Evolutionary conservation across 2,329 filamentous ascomycete genomes (phyloP).

Genomic region (Teratosphaeria pseudoeucalypti): DNA sequence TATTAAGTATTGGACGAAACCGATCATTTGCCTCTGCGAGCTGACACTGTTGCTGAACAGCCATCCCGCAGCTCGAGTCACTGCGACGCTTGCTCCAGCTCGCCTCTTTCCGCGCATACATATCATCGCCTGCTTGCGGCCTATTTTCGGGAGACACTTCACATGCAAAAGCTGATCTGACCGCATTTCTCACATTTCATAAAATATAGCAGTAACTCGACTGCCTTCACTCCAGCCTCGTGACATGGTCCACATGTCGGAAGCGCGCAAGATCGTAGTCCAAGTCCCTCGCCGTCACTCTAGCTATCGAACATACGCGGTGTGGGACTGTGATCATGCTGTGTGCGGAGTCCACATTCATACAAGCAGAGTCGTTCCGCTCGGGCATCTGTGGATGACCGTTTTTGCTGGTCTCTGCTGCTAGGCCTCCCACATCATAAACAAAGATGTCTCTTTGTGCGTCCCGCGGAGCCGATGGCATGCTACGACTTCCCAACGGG

Average conservation of each 20-base stretch:
- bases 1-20: not conserved
- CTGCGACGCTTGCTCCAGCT: not conserved
- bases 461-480: not conserved
- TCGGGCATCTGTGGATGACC: not conserved
- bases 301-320: not conserved
- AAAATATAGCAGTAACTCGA: not conserved
- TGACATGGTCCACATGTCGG: not conserved
- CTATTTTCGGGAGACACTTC: not conserved
- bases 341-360: not conserved
- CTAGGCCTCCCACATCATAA: not conserved
- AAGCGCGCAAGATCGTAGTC: not conserved
- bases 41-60: not conserved
- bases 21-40: not conserved
- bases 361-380: not conserved
- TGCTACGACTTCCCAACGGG: not conserved
- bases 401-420: not conserved
- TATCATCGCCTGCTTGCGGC: not conserved
- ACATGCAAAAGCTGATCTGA: not conserved
- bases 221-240: not conserved
- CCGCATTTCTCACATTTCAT: not conserved
- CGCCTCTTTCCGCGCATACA: not conserved
- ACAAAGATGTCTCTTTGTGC: not conserved
- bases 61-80: not conserved
- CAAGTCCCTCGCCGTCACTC: not conserved
- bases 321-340: not conserved